Percentiles rank a stretch among this genome's conserved stretches.
Evolutionary conservation across 164 flowering plant species (phyloP).

Genomic region (Piper betle): DNA sequence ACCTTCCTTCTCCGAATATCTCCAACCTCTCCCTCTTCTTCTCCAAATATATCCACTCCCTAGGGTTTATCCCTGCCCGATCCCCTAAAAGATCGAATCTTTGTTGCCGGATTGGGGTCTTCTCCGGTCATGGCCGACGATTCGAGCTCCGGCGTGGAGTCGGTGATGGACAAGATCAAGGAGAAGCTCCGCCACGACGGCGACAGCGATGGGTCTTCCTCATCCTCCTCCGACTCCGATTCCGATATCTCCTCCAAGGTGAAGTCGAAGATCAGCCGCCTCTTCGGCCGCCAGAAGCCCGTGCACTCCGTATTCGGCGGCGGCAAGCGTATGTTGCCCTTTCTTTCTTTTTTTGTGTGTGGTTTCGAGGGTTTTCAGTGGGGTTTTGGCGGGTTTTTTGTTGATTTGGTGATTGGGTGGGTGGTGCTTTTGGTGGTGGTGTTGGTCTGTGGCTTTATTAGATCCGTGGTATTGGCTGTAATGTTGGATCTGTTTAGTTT

Average conservation of each 20-base stretch:
- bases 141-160: conserved; percentile 20
- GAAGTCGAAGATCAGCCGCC: conserved; percentile 29
- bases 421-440: too few species aligned
- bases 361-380: neutral
- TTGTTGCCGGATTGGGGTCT: neutral
- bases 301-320: conserved; percentile 72
- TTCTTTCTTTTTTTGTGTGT: neutral
- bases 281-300: conserved; percentile 69
- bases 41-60: too few species aligned
- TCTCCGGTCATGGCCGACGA: conserved; percentile 9
- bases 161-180: conserved; percentile 45
- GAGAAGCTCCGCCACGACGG: conserved; percentile 29
- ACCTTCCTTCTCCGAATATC: neutral
- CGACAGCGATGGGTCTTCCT: conserved; percentile 12
- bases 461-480: too few species aligned
- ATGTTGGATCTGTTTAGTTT: too few species aligned
- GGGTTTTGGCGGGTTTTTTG: too few species aligned
- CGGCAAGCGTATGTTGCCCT: conserved; percentile 50
- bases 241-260: conserved; percentile 15
- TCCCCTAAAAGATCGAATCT: too few species aligned
- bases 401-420: too few species aligned
- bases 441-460: too few species aligned
- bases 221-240: conserved; percentile 25
- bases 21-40: neutral
- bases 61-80: too few species aligned